These are phyloP conservation scores for Suhomyces guaymorum DNA, from an alignment of 1,139 yeast genomes.

Conservation along the genomic window DNA sequence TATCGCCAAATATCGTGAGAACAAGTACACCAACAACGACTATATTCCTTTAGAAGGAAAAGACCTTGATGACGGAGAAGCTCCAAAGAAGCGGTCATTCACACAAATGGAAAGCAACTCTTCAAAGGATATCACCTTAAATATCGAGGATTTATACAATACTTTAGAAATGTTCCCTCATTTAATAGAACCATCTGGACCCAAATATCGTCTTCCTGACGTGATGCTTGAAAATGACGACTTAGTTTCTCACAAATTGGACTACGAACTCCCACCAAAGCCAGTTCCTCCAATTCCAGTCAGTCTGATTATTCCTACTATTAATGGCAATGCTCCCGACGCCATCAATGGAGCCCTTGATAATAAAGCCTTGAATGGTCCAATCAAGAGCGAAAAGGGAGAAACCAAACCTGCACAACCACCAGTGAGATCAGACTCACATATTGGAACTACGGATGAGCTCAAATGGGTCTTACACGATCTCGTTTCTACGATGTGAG, in stretches of 20 bases:
- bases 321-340: slow-evolving; percentile 9
- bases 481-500: slow-evolving; percentile 38
- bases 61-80: background rate
- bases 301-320: background rate
- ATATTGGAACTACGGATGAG: slow-evolving; percentile 67
- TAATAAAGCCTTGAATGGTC: slow-evolving; percentile 6
- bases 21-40: slow-evolving; percentile 52
- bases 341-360: slow-evolving; percentile 12
- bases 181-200: slow-evolving; percentile 67
- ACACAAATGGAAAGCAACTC: slow-evolving; percentile 19
- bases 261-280: slow-evolving; percentile 45
- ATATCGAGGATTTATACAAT: slow-evolving; percentile 66
- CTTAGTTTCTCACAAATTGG: slow-evolving; percentile 33
- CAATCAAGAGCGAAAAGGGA: slow-evolving; percentile 14
- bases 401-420: slow-evolving; percentile 11
- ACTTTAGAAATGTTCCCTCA: slow-evolving; percentile 67
- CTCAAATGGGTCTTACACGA: slow-evolving; percentile 72
- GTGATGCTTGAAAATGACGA: slow-evolving; percentile 64
- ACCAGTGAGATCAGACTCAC: slow-evolving; percentile 26
- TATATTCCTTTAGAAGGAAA: slow-evolving; percentile 26
- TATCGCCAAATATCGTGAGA: slow-evolving; percentile 60
- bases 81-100: slow-evolving; percentile 20
- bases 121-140: slow-evolving; percentile 42
- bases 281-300: slow-evolving; percentile 4
- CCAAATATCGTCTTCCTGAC: slow-evolving; percentile 51